Evolutionary conservation across 1,284 basidiomycete species (phyloP), one percentile per base, ranked within the genome.

Genomic region (Fistulinella cinereoalba): DNA sequence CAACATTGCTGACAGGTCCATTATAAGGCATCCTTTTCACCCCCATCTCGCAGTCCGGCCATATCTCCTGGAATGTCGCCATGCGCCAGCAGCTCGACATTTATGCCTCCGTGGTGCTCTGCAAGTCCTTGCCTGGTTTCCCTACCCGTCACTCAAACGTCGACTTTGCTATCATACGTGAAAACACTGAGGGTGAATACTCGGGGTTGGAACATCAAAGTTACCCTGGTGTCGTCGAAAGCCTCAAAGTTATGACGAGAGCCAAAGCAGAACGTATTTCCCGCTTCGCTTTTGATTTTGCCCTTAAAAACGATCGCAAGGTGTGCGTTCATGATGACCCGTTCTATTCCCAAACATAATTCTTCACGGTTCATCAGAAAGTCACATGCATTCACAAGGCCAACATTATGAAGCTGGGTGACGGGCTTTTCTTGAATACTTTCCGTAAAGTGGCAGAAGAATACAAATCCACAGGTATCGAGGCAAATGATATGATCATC

Each of bases 361-460:
- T 19, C 22, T 15, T 27, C 16, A 37, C 34, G 34, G 50, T 28
- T 43, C 37, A 7, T n/a, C 62, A 96, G 92, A 97, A 96, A 88
- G 97, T 99, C 60, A 99, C 97, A 47, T 98, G 95, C 68, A 95
- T 99, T 41, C 97, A 99, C 86, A 99, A 99, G 76, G 97, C 97
- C 65, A 99, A 99, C 80, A 99, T 99, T 78, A 99, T 99, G 97
- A 99, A 99, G 75, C 85, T 99, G 61, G 96, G 95, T 69, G 97
- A 99, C 67, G 97, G 97, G 73, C 85, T 99, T 41, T 99, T 99
- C 85, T 81, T 99, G 62, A 97, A 96, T 75, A 98, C 96, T 24
- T 99, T 97, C 86, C 90, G 94, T 61, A 80, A 83, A 53, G 83
- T 99, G 50, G 97, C 95, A 31, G 92, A 99, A 71, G 88, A 92